Base-by-base conservation (phyloP, 768 basidiomycete species). In the Podaxis rugospora region DNA sequence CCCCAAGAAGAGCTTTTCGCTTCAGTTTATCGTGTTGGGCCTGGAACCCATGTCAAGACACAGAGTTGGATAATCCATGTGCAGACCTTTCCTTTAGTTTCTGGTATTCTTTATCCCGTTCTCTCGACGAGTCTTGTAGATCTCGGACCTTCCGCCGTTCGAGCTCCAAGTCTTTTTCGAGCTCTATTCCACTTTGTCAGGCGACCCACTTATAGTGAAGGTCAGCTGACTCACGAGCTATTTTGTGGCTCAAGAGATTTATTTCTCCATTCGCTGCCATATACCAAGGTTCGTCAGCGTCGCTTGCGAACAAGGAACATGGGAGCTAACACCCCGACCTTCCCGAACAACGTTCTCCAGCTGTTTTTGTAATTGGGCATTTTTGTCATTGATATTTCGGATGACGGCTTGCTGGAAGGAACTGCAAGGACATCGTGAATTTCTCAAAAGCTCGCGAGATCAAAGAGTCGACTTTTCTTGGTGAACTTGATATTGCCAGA, bases 401-500 rank as follows among this genome's bases (percentile, higher is more conserved):
- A 91, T 78, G 6, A 93, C 84, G 3, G 92, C 92, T 67, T 90
- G 89, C 69, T 94, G 92, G 68, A 92, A 93, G 14, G 91, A 85
- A 64, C 89, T 91, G 60, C 5, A 49, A 11, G 46, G 14, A 49
- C 9, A 23, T 10, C 13, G 5, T 49, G 10, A 49, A 13, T 23
- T 49, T 14, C 25, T 49, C 11, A 11, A 5, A 44, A 2, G 42
- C 39, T n/a, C 0, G 7, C 10, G 23, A 3, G 47, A 37, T 21
- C 59, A 55, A 32, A 5, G 21, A 23, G 66, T 74, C 60, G 59
- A 90, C 92, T 83, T 86, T 76, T 94, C 92, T 72, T 94, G 92
- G 64, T 91, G 89, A 54, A 87, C 83, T 67, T 94, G 92, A 70
- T 94, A 94, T 70, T 92, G 90, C 92, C 92, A 94, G 71, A 94